Evolutionary conservation across 352 stramenopile genomes (phyloP).

Genomic region (Globisporangium paddicum): DNA sequence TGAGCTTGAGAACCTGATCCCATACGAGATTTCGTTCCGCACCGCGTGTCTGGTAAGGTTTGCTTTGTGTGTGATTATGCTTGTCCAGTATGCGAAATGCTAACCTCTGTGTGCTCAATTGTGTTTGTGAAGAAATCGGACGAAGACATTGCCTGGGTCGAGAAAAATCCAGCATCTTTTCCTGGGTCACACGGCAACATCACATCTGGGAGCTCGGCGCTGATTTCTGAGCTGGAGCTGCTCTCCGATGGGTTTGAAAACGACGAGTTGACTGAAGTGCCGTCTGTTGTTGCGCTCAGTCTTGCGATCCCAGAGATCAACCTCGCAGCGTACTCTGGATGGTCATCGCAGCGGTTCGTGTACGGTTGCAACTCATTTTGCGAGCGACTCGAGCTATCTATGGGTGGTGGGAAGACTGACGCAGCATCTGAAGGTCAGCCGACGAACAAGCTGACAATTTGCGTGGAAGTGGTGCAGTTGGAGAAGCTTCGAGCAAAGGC

Average conservation of each 20-base stretch:
- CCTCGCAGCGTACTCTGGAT: conserved; percentile 44
- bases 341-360: conserved; percentile 55
- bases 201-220: conserved; percentile 44
- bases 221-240: conserved; percentile 69
- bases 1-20: conserved; percentile 69
- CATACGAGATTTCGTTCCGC: conserved; percentile 68
- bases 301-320: conserved; percentile 64
- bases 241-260: conserved; percentile 37
- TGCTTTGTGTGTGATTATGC: conserved; percentile 1
- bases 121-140: conserved; percentile 50
- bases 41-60: conserved; percentile 62
- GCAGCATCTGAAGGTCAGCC: conserved; percentile 11
- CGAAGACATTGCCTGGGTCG: conserved; percentile 52
- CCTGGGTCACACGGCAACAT: conserved; percentile 52
- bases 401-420: conserved; percentile 28
- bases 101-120: conserved; percentile 11
- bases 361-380: conserved; percentile 64
- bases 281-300: conserved; percentile 66
- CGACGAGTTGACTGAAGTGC: conserved; percentile 33
- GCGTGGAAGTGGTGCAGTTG: conserved; percentile 46
- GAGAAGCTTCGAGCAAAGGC: conserved; percentile 39
- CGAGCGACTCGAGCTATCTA: conserved; percentile 62
- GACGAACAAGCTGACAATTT: conserved; percentile 58
- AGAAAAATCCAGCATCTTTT: conserved; percentile 63
- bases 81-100: conserved; percentile 4